A percentile compares a stretch with the other conserved stretches of the same genome.
These are phyloP conservation scores for Luffa aegyptiaca DNA, from an alignment of 306 rosid genomes.

Conservation along the genomic window DNA sequence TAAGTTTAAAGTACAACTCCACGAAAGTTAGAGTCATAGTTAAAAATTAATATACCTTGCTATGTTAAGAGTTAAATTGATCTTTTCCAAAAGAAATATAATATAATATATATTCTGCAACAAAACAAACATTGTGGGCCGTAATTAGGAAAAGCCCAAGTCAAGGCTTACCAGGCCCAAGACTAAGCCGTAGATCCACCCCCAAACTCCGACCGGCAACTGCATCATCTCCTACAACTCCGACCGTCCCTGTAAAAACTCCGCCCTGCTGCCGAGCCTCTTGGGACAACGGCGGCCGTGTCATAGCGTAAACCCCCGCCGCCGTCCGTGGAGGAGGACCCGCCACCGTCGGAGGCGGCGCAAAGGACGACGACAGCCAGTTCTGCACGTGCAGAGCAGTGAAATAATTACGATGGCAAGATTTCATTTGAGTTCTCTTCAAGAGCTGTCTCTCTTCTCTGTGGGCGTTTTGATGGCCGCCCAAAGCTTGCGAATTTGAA, in stretches of 20 bases:
- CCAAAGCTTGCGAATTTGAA: constrained; percentile 49
- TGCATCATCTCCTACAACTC: constrained; percentile 4
- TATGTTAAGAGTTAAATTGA: too few relatives aligned
- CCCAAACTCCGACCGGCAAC: constrained; percentile 16
- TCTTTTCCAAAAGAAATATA: neutral
- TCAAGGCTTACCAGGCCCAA: constrained; percentile 14
- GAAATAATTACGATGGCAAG: constrained; percentile 27
- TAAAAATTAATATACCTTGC: too few relatives aligned
- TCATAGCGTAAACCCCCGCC: neutral
- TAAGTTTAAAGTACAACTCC: too few relatives aligned
- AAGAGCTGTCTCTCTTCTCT: constrained; percentile 25
- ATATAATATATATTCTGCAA: too few relatives aligned
- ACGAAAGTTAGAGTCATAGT: too few relatives aligned
- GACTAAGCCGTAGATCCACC: constrained; percentile 38
- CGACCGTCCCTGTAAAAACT: neutral
- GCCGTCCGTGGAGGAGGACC: neutral
- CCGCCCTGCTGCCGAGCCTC: constrained; percentile 2
- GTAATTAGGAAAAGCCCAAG: neutral
- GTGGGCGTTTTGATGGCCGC: constrained; percentile 39
- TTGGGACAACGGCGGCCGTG: neutral
- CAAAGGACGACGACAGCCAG: constrained; percentile 14
- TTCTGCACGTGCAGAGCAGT: constrained; percentile 20
- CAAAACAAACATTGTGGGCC: neutral
- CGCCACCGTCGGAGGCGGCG: neutral
- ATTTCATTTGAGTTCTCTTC: constrained; percentile 33